These are phyloP conservation scores for Brassica nigra DNA, from an alignment of 345 rosid species.

Conservation along the genomic window DNA sequence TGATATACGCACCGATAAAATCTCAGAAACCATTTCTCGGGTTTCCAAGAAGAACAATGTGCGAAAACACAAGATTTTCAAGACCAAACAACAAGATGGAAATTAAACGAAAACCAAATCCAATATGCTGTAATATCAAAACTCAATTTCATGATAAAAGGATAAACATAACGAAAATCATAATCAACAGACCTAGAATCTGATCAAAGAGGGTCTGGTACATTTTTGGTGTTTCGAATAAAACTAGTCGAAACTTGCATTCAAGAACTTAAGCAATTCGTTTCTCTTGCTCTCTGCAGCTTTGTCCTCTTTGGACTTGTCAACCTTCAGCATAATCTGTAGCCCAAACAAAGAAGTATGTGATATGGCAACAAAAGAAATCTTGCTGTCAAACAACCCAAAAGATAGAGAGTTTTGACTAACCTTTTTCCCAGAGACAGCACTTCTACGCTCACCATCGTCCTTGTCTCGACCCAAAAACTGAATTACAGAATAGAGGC, in stretches of 20 bases:
- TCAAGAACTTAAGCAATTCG: conserved; percentile 90
- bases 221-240: conserved; percentile 23
- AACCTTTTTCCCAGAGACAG: conserved; percentile 96
- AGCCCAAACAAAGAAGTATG: conserved; percentile 17
- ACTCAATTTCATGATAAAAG: conserved; percentile 7
- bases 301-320: conserved; percentile 94
- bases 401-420: conserved; percentile 1
- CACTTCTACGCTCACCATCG: conserved; percentile 86
- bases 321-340: conserved; percentile 87
- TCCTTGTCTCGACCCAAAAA: conserved; percentile 76
- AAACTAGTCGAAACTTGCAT: conserved; percentile 89
- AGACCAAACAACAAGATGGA: not conserved
- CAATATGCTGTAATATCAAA: not conserved
- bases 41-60: conserved; percentile 50
- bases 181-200: conserved; percentile 22
- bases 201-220: conserved; percentile 23
- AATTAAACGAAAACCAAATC: conserved; percentile 3
- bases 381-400: not conserved
- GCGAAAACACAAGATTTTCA: conserved; percentile 14
- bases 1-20: conserved; percentile 51
- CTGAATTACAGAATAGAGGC: conserved; percentile 41
- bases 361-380: not conserved
- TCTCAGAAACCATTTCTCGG: conserved; percentile 39
- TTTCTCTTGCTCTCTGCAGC: conserved; percentile 85
- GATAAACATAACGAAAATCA: conserved; percentile 18